Base-by-base conservation (phyloP, 2,329 filamentous ascomycete species). In the Venturiaceae sp. region DNA sequence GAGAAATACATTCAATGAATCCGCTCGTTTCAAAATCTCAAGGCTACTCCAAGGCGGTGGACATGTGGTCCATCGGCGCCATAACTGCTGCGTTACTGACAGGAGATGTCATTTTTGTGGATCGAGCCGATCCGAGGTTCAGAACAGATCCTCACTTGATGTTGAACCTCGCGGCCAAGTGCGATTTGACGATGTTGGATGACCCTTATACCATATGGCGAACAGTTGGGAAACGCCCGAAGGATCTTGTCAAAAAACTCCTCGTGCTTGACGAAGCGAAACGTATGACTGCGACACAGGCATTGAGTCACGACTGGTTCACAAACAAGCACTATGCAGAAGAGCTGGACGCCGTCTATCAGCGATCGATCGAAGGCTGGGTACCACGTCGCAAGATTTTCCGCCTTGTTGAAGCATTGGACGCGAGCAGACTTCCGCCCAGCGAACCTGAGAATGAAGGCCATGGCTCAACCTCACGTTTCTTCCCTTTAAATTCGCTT, bases 61-160 rank as follows among this genome's bases (percentile, higher is more conserved):
- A 86, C 62, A 75, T 86, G 67, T 85, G 82, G 82, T 82, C 82
- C 0, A 64, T 85, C n/a, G 83, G 83, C 5, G 77, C 75, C 52
- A 72, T 85, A 2, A 73, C 80, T 1, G 75, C 74, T 8, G 71
- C 77, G 8, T 66, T 85, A 14, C 69, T 85, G 16, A 77, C 76
- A 0, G 79, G 79, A 14, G 71, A 77, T 9, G 68, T 72, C 2
- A 68, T 81, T 2, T 82, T 82, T 60, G 69, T 66, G 16, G 68
- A 72, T 50, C 66, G 71, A 57, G 50, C 61, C 19, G 66, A 74
- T 37, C 62, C 70, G 56, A 21, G 65, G 58, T 67, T 64, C 36
- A 55, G 61, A 32, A 55, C 58, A 8, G 58, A 71, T 34, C 64
- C 68, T 14, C 60, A 56, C 3, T 65, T 67, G 2, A 69, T 75